Conservation (phyloP, 2,329 filamentous ascomycete species). For the Paraphoma sp. region DNA sequence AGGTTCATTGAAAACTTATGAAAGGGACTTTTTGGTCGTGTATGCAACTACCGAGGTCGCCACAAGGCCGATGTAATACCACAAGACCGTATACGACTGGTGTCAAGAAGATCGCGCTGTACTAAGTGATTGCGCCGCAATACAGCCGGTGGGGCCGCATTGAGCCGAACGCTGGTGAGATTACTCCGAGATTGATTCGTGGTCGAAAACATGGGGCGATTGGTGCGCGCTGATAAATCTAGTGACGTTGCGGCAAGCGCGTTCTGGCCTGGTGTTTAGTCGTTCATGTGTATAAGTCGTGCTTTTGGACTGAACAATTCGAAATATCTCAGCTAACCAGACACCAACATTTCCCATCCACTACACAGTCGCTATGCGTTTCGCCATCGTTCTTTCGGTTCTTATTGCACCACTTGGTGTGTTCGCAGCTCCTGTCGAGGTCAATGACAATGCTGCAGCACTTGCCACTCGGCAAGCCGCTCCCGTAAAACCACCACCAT, state of each 20-base stretch:
- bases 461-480: constrained; percentile 17
- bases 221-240: neutral
- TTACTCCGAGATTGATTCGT: constrained; percentile 6
- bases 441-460: neutral
- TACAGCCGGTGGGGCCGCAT: constrained; percentile 11
- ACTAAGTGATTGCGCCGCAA: constrained; percentile 1
- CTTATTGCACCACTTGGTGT: constrained; percentile 20
- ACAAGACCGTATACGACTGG: neutral
- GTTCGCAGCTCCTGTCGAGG: constrained; percentile 21
- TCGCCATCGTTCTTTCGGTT: constrained; percentile 16
- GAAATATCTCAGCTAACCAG: neutral
- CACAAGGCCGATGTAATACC: neutral
- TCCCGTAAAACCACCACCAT: constrained; percentile 33
- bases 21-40: neutral
- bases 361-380: constrained; percentile 19
- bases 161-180: neutral
- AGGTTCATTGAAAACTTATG: neutral
- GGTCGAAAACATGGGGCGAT: neutral
- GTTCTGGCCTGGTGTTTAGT: neutral
- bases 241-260: neutral
- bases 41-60: neutral
- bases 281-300: neutral
- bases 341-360: no score
- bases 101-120: neutral
- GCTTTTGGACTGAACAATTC: neutral